Evolutionary conservation across 805 yeast genomes (phyloP).

Genomic region (Tetrapisispora namnaoensis): DNA sequence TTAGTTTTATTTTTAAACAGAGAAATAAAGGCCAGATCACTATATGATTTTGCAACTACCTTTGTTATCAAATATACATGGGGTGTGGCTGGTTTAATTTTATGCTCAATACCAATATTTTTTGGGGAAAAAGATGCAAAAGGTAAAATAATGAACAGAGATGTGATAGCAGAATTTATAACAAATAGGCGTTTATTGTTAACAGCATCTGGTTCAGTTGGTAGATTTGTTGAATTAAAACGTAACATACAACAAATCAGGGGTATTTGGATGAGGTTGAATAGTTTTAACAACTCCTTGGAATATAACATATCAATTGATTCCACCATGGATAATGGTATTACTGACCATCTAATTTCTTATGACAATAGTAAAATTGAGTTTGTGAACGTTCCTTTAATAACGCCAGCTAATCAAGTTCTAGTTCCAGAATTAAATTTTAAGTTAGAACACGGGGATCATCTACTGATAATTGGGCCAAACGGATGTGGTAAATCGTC

Average conservation of each 20-base stretch:
- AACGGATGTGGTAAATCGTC: constrained; percentile 96
- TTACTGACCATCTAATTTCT: constrained; percentile 17
- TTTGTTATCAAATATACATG: constrained; percentile 85
- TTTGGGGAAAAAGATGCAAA: constrained; percentile 27
- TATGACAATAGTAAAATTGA: constrained; percentile 52
- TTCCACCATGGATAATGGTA: background rate
- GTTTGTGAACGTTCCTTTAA: constrained; percentile 66
- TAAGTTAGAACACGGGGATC: constrained; percentile 70
- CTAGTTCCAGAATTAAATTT: constrained; percentile 59
- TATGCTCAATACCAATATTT: constrained; percentile 86
- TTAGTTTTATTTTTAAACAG: constrained; percentile 67
- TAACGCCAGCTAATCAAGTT: constrained; percentile 76
- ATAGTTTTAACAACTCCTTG: constrained; percentile 58
- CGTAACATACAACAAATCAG: constrained; percentile 73
- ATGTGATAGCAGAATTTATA: constrained; percentile 71
- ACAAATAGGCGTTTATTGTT: constrained; percentile 77
- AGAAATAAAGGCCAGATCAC: constrained; percentile 64
- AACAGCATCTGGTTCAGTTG: constrained; percentile 81
- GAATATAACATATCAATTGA: constrained; percentile 10
- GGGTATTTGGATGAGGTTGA: constrained; percentile 71
- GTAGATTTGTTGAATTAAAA: constrained; percentile 75
- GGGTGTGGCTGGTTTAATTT: constrained; percentile 89
- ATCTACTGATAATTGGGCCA: constrained; percentile 85
- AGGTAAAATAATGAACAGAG: constrained; percentile 9
- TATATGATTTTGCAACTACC: constrained; percentile 77